Evolutionary conservation across 208 protist genomes (phyloP), one percentile per base, ranked within the genome.

Genomic region (Trypanosoma rangeli): DNA sequence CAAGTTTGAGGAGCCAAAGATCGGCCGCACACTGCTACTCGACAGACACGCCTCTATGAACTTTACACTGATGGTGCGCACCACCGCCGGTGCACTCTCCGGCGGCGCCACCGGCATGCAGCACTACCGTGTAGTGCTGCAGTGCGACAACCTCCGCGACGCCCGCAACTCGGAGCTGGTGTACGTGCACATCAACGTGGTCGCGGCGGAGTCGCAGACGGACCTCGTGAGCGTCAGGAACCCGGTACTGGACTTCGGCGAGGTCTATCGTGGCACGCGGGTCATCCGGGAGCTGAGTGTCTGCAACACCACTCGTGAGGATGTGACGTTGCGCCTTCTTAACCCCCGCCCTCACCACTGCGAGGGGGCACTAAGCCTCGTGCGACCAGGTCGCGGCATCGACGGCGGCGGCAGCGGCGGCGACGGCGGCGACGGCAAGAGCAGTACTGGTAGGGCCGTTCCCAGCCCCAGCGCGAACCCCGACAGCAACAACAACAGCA

Each of bases 111-210:
- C 18, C 15, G n/a, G 29, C n/a, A 60, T 64, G 31, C 73, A 75
- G 35, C 73, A 84, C 37, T 91, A 92, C 67, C 79, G 84, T 46
- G 68, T 81, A 5, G 69, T 89, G 7, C 64, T 95, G 22, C 87
- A 93, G 66, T 95, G 90, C 46, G 90, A 95, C 62, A 95, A 95
- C 71, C 68, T 95, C 37, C 74, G 78, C 28, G 85, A 95, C 58
- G 59, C 59, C 13, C 77, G 83, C 37, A 95, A 95, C 52, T 85
- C 79, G 5, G 70, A 66, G 8, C 70, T 85, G n/a, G 57, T 95
- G 16, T 84, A 88, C 55, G 80, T 95, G 13, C 87, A 76, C 58
- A 76, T 93, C 20, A 90, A 86, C 61, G 77, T 90, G 28, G 80
- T 80, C 0, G 37, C 72, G 16, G 65, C 71, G 3, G 83, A 92